Conservation (phyloP, 2,329 filamentous ascomycete species). For the Arthroderma sp. region DNA sequence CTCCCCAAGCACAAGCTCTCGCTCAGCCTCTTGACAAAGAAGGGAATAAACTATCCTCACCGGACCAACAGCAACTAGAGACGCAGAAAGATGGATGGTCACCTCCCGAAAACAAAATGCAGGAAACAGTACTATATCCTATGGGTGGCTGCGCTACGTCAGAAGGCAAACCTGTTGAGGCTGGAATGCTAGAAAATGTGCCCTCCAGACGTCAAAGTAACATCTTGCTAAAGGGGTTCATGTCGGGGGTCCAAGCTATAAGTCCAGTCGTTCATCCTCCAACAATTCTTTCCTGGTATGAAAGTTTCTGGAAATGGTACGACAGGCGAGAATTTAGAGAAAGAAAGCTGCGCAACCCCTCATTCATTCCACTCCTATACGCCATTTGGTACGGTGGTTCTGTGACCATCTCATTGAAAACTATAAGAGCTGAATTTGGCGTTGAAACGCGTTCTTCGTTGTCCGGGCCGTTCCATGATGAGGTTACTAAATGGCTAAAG, state of each 20-base stretch:
- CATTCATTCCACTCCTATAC: conserved; percentile 32
- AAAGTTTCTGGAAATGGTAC: conserved; percentile 35
- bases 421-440: conserved; percentile 29
- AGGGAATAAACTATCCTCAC: too few relatives aligned
- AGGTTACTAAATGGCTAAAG: conserved; percentile 30
- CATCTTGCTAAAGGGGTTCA: conserved; percentile 34
- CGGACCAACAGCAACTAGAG: too few relatives aligned
- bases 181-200: conserved; percentile 29
- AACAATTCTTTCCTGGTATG: conserved; percentile 28
- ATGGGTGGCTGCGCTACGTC: conserved; percentile 21
- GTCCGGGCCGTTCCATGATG: conserved; percentile 28
- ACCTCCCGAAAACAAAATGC: conserved; percentile 1
- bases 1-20: background rate
- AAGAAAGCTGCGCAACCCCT: conserved; percentile 25
- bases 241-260: conserved; percentile 34
- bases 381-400: conserved; percentile 38
- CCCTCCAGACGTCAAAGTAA: conserved; percentile 34
- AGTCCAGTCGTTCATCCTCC: conserved; percentile 33
- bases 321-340: conserved; percentile 24
- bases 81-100: background rate
- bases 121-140: conserved; percentile 10
- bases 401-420: conserved; percentile 30
- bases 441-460: conserved; percentile 22
- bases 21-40: too few relatives aligned
- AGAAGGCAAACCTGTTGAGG: conserved; percentile 21